Conservation (phyloP, 2,329 filamentous ascomycete genomes). For the Scorias spongiosa region DNA sequence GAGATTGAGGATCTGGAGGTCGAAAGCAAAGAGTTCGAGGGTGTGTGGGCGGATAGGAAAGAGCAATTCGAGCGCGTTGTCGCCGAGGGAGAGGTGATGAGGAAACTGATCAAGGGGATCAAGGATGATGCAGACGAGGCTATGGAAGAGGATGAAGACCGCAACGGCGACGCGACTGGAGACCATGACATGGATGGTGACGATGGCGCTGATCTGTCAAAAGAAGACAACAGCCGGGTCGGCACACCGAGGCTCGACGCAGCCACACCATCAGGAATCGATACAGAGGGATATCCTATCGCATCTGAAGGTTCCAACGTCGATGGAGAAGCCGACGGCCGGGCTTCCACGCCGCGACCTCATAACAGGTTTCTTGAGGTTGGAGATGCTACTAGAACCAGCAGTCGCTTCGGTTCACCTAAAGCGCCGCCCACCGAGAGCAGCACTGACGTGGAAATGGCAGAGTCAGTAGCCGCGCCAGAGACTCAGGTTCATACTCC, state of each 20-base stretch:
- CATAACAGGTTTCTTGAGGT: conserved; percentile 16
- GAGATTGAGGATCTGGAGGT: conserved; percentile 79
- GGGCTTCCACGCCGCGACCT: conserved; percentile 7
- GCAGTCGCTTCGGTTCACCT: conserved; percentile 6
- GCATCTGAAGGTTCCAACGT: conserved; percentile 20
- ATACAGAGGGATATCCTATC: conserved; percentile 8
- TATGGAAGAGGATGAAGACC: conserved; percentile 28
- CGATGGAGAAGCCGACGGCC: conserved; percentile 3
- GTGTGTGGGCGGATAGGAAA: conserved; percentile 69
- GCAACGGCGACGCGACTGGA: conserved; percentile 11
- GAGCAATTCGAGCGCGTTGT: conserved; percentile 82
- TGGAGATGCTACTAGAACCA: conserved; percentile 10
- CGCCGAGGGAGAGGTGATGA: conserved; percentile 75
- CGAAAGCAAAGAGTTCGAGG: conserved; percentile 67
- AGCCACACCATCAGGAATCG: neutral
- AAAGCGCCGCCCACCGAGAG: neutral
- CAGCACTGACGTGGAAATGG: conserved; percentile 4
- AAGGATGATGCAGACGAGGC: conserved; percentile 60
- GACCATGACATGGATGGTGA: conserved; percentile 22
- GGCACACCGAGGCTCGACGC: conserved; percentile 30
- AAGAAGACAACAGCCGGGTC: conserved; percentile 19
- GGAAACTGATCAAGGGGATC: conserved; percentile 79
- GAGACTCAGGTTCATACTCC: conserved; percentile 1
- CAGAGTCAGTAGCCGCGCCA: conserved; percentile 4
- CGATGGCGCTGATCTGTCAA: neutral